Base-by-base conservation (phyloP, 768 basidiomycete species). In the Kwoniella sp. region DNA sequence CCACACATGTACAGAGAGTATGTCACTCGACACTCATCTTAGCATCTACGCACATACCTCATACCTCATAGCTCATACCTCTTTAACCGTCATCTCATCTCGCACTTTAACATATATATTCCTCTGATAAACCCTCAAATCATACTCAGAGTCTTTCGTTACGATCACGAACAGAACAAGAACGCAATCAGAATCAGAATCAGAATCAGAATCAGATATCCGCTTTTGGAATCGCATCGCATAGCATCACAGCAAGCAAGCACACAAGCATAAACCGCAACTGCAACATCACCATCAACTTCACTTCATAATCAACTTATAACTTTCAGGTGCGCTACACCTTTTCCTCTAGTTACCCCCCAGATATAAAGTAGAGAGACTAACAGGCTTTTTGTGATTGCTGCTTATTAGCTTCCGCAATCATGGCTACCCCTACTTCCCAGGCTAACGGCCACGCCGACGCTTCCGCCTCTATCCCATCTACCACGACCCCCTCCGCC, bases 371-470 rank as follows among this genome's bases (percentile, higher is more conserved):
- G n/a, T n/a, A n/a, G n/a, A n/a, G n/a, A n/a, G n/a, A n/a, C n/a
- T n/a, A n/a, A n/a, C n/a, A n/a, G n/a, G n/a, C n/a, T n/a, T n/a
- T n/a, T n/a, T n/a, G n/a, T n/a, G n/a, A n/a, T n/a, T n/a, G n/a
- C n/a, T n/a, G n/a, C n/a, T n/a, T n/a, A n/a, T n/a, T n/a, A 51
- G 49, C 24, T 51, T 15, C 49, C 49, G n/a, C 33, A 33, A 62
- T 26, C 26, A 62, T 62, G 60, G 36, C 60, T 15, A 46, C 67
- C 19, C 46, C 66, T 29, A 50, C 59, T 10, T n/a, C 55, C 26
- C 70, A 72, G 47, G 52, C 69, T 48, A 76, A 76, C 68, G 74
- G 74, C 47, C 69, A 73, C 63, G 48, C 72, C 50, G 68, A 46
- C 17, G 25, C 64, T 30, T 48, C 69, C 17, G 30, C 64, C 25